A percentile compares a stretch with the other conserved stretches of the same genome.
These are phyloP conservation scores for Candida sp. DNA, from an alignment of 1,139 yeast species.

Conservation along the genomic window DNA sequence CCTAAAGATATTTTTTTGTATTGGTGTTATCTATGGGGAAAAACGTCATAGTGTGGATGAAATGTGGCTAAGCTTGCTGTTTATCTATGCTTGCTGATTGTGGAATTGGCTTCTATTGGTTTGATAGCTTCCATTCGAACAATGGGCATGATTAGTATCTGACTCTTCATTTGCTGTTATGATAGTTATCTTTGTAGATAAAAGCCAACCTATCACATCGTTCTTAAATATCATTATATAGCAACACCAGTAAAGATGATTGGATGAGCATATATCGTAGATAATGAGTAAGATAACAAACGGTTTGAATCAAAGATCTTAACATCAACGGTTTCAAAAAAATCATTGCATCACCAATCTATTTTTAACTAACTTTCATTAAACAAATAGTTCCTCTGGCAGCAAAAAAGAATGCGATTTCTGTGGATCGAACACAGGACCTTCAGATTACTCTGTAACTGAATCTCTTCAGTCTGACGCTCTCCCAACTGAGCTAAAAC, in stretches of 20 bases:
- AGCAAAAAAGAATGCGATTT: constrained; percentile 32
- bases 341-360: not conserved
- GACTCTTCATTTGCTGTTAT: not conserved
- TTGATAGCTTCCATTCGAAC: not conserved
- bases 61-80: not conserved
- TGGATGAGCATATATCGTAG: too few relatives aligned
- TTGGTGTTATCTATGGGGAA: not conserved
- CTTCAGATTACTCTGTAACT: constrained; percentile 36
- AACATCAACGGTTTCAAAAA: not conserved
- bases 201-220: not conserved
- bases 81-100: not conserved
- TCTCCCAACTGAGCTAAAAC: too few relatives aligned
- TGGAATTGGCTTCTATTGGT: not conserved
- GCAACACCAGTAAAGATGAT: not conserved
- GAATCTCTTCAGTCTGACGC: constrained; percentile 63
- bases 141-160: not conserved
- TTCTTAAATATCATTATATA: not conserved
- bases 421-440: constrained; percentile 59
- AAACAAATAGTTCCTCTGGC: not conserved
- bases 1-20: too few relatives aligned
- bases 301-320: too few relatives aligned
- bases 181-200: not conserved
- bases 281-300: too few relatives aligned
- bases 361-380: too few relatives aligned
- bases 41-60: not conserved